phyloP scores from a whole-genome alignment of 805 yeast genomes.

The Yamadazyma laniorum region DNA sequence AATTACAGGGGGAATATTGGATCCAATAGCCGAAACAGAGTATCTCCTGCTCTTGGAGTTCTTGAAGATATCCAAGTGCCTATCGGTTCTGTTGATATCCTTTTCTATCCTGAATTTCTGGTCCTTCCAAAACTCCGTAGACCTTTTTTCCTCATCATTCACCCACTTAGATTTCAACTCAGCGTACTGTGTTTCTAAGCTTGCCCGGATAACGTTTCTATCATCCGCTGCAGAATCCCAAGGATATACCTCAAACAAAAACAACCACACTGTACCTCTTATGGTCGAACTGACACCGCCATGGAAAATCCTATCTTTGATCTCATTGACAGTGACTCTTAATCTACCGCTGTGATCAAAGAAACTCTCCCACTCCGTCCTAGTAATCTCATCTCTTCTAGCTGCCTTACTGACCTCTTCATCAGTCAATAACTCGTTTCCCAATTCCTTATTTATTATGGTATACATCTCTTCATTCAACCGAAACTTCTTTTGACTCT shows the following conservation, averaged over 20 bases:
- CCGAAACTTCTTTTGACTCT: conserved; percentile 50
- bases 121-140: conserved; percentile 75
- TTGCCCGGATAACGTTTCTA: conserved; percentile 54
- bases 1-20: conserved; percentile 14
- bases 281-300: conserved; percentile 69
- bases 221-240: conserved; percentile 82
- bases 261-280: conserved; percentile 81
- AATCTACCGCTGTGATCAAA: conserved; percentile 81
- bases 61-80: conserved; percentile 65
- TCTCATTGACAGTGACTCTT: conserved; percentile 69
- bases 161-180: conserved; percentile 73
- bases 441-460: conserved; percentile 58
- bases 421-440: conserved; percentile 55
- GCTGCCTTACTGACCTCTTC: conserved; percentile 60
- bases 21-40: conserved; percentile 11
- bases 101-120: conserved; percentile 88
- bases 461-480: conserved; percentile 61
- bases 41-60: conserved; percentile 31
- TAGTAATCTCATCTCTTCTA: conserved; percentile 63
- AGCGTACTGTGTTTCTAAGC: conserved; percentile 59
- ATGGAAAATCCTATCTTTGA: conserved; percentile 82
- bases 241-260: conserved; percentile 76
- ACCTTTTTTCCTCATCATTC: conserved; percentile 47
- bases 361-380: conserved; percentile 78
- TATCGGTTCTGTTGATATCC: conserved; percentile 89